Percentiles rank a stretch among this genome's conserved stretches.
These are phyloP conservation scores for Pseudocercospora musae DNA, from an alignment of 2,329 filamentous ascomycete genomes.

Conservation along the genomic window DNA sequence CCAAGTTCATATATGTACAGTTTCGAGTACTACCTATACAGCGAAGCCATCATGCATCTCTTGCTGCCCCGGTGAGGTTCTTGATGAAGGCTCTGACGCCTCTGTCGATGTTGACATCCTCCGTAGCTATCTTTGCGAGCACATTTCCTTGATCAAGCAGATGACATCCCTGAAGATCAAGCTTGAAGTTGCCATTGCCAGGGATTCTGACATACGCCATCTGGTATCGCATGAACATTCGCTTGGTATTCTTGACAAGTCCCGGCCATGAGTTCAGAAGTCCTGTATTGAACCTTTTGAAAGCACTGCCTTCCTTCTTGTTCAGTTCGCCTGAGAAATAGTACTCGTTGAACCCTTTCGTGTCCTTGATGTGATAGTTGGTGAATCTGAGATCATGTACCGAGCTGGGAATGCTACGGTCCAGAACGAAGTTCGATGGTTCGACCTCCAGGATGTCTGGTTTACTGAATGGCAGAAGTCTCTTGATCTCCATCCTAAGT, in stretches of 20 bases:
- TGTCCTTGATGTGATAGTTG: slow-evolving; percentile 5
- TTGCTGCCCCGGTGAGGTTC: not conserved
- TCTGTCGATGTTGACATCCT: not conserved
- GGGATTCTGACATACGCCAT: slow-evolving; percentile 26
- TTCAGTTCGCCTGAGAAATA: slow-evolving; percentile 13
- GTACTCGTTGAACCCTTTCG: slow-evolving; percentile 13
- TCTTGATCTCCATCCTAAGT: slow-evolving; percentile 19
- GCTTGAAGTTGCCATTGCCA: slow-evolving; percentile 25
- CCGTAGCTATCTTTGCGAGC: slow-evolving; percentile 2
- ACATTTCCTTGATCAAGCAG: slow-evolving; percentile 26
- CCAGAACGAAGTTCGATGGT: slow-evolving; percentile 9
- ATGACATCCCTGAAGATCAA: slow-evolving; percentile 29
- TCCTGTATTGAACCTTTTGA: slow-evolving; percentile 6
- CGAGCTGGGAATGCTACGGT: slow-evolving; percentile 13
- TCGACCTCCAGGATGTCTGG: slow-evolving; percentile 14
- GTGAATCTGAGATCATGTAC: slow-evolving; percentile 6
- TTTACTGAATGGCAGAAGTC: slow-evolving; percentile 21
- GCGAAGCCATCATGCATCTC: not conserved
- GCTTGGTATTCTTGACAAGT: slow-evolving; percentile 19
- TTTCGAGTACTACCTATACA: not conserved
- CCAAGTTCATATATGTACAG: not conserved
- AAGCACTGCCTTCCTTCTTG: not conserved
- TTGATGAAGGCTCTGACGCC: not conserved
- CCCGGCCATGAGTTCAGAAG: slow-evolving; percentile 15
- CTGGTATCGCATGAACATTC: slow-evolving; percentile 30